Evolutionary conservation across 176 grass and related monocot genomes (phyloP), one percentile per base, ranked within the genome.

Genomic region (Aegilops tauschii): DNA sequence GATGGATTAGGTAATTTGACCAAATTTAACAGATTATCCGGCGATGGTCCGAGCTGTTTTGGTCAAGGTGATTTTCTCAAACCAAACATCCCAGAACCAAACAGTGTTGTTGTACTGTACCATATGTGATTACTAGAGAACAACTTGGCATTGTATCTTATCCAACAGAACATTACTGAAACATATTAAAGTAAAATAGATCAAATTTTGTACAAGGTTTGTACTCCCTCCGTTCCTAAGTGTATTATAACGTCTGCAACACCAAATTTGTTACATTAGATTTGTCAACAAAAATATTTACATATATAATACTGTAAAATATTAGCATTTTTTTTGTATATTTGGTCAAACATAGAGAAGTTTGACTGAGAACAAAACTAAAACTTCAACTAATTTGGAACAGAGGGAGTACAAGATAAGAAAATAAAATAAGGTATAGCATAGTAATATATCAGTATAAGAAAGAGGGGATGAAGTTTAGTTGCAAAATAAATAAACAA

Each of bases 81-180:
- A 18, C 42, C 25, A 75, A 75, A 75, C 72, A 29, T 75, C 72
- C 40, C 12, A 76, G 16, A 79, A 79, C 67, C 65, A 42, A 56
- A 34, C 52, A 64, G 12, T 77, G 44, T 65, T 62, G 62, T 65
- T 86, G 52, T 63, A 72, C 39, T 64, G 30, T 81, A 76, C 17
- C 31, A 59, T 75, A 21, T 44, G 28, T 70, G 68, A 65, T 29
- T 59, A 30, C 9, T 82, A 54, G 42, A 40, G 32, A 30, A 50
- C 65, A 69, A 9, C 29, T 9, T 82, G 69, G 30, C 64, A 69
- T 82, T 59, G 50, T 39, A 81, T 11, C 49, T 49, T 47, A 23
- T 69, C 6, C n/a, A 42, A 52, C 13, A 30, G 42, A 18, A 50
- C n/a, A 75, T 8, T 76, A 9, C 21, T 12, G n/a, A 27, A 28